These are phyloP conservation scores for Komagataella phaffii DNA, from an alignment of 805 yeast genomes.

Conservation along the genomic window DNA sequence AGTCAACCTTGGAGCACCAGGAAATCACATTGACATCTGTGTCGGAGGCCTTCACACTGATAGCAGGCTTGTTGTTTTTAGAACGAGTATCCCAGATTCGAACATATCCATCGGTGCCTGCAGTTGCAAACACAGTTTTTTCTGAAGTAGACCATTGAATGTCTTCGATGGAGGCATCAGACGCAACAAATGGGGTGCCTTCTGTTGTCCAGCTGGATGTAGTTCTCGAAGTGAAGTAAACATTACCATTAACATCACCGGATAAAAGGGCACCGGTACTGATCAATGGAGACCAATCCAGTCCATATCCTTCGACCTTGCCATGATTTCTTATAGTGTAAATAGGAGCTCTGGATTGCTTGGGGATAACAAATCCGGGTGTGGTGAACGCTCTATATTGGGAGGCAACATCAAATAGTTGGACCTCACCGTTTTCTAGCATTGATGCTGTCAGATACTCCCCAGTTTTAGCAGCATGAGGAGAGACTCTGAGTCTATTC, in stretches of 20 bases:
- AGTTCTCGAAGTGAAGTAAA: constrained; percentile 66
- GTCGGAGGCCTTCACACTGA: constrained; percentile 66
- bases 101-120: constrained; percentile 82
- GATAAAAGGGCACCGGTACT: constrained; percentile 70
- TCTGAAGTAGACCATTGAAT: constrained; percentile 94
- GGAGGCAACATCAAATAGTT: constrained; percentile 67
- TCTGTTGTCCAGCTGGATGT: constrained; percentile 79
- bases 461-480: constrained; percentile 58
- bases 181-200: constrained; percentile 59
- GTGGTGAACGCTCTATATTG: constrained; percentile 76
- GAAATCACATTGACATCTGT: constrained; percentile 90
- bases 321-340: constrained; percentile 82
- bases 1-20: constrained; percentile 83
- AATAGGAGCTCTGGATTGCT: constrained; percentile 61
- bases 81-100: constrained; percentile 97
- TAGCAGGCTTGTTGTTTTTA: constrained; percentile 81
- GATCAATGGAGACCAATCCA: constrained; percentile 90
- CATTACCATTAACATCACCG: constrained; percentile 82
- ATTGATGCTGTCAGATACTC: constrained; percentile 81
- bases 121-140: constrained; percentile 88
- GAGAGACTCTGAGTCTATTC: constrained; percentile 77
- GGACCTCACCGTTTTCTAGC: constrained; percentile 84
- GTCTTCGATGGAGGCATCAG: constrained; percentile 79
- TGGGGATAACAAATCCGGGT: constrained; percentile 77
- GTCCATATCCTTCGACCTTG: constrained; percentile 92